Evolutionary conservation across 805 yeast genomes (phyloP).

Genomic region (Sugiyamaella qingdaonensis): DNA sequence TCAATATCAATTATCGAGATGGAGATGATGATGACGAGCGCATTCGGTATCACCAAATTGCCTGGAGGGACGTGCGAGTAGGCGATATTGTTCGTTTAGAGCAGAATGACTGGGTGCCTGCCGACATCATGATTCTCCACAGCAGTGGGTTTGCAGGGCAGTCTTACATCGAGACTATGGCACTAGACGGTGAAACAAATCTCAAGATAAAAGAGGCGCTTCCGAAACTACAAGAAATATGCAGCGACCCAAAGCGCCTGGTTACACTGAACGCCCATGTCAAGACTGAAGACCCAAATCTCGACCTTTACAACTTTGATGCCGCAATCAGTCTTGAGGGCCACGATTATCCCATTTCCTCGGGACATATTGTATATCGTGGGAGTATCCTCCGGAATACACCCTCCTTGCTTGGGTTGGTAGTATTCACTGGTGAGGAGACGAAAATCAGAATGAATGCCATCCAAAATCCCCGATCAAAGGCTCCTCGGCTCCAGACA

Average conservation of each 20-base stretch:
- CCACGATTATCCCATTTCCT: conserved; percentile 56
- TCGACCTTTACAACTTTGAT: conserved; percentile 86
- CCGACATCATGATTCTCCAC: conserved; percentile 73
- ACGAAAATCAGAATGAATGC: conserved; percentile 95
- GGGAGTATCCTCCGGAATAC: conserved; percentile 91
- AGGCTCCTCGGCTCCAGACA: conserved; percentile 87
- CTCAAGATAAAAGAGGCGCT: conserved; percentile 72
- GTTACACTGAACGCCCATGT: conserved; percentile 43
- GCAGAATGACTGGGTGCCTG: conserved; percentile 91
- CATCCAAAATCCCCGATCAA: conserved; percentile 78
- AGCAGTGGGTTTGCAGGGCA: conserved; percentile 60
- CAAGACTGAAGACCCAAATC: conserved; percentile 85
- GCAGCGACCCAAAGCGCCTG: conserved; percentile 48
- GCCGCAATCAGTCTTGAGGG: conserved; percentile 47
- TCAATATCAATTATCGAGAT: conserved; percentile 20
- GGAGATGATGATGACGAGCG: conserved; percentile 11
- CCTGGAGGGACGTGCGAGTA: conserved; percentile 80
- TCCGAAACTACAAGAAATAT: conserved; percentile 50
- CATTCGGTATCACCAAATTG: conserved; percentile 31
- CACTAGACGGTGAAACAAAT: conserved; percentile 95
- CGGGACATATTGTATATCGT: conserved; percentile 82
- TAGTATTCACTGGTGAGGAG: conserved; percentile 92
- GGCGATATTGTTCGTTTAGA: conserved; percentile 75
- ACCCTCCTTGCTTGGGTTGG: conserved; percentile 65
- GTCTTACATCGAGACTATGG: conserved; percentile 90